phyloP scores from a whole-genome alignment of 306 rosid species.

The Cajanus cajan region DNA sequence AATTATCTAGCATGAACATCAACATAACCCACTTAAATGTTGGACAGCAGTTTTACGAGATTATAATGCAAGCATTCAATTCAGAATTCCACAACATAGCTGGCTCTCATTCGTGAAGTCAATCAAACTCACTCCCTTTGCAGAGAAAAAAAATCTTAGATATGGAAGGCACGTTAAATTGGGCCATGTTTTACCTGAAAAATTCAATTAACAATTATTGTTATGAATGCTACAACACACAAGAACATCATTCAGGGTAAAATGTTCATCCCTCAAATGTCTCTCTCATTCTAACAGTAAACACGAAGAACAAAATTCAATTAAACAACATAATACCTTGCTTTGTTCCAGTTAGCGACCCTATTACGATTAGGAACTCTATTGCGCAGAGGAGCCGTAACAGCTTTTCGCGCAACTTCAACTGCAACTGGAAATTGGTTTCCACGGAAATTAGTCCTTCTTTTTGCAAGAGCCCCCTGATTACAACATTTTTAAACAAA shows the following conservation, averaged over 20 bases:
- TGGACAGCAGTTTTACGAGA: constrained; percentile 33
- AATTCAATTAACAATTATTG: background rate
- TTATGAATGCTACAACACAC: background rate
- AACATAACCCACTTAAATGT: constrained; percentile 36
- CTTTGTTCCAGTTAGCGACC: constrained; percentile 66
- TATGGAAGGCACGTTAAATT: constrained; percentile 51
- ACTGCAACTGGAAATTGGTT: constrained; percentile 70
- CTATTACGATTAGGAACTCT: constrained; percentile 48
- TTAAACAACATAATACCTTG: constrained; percentile 58
- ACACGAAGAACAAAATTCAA: background rate
- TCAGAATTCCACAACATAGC: constrained; percentile 48
- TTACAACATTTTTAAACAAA: background rate
- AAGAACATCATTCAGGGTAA: background rate
- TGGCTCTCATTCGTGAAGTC: constrained; percentile 51
- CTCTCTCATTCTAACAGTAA: background rate
- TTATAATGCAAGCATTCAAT: constrained; percentile 53
- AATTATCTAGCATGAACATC: constrained; percentile 31
- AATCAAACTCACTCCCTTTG: constrained; percentile 55
- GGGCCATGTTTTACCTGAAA: constrained; percentile 74
- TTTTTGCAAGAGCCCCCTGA: constrained; percentile 78
- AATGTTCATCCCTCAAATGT: background rate
- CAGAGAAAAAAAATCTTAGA: constrained; percentile 39
- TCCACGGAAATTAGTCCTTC: constrained; percentile 80
- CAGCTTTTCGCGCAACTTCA: constrained; percentile 74
- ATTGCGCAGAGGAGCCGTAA: constrained; percentile 57